Base-by-base conservation (phyloP, 768 basidiomycete species). In the Mycena capillaripes region DNA sequence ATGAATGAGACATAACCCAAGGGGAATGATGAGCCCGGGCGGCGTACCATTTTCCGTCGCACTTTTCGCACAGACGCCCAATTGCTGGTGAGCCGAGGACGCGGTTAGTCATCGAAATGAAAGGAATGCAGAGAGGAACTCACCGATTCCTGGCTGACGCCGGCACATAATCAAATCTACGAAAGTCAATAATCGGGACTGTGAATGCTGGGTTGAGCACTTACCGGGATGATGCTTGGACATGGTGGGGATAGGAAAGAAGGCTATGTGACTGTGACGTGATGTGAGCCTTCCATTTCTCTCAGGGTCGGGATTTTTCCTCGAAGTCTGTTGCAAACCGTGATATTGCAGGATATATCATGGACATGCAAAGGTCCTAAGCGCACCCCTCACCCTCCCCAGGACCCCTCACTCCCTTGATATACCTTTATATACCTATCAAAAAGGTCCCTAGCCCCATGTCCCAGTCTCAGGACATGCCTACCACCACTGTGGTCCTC, bases 141-240 rank as follows among this genome's bases (percentile, higher is more conserved):
- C 76, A 95, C 97, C 97, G 67, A 99, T 99, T 74, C 98, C 98
- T 76, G 98, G 94, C 83, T 99, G 97, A 69, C 96, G 93, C 82
- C 97, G 89, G 84, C 97, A 99, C 96, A 98, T 97, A 76, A 99
- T 97, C 55, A 99, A 83, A 91, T 99, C 97, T 97, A 62, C 0
- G 52, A n/a, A 72, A 11, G 44, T 75, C 60, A 75, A 30, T 58
- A 36, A 36, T 17, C 14, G 12, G 65, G 19, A 23, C 29, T 9
- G 10, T 23, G 48, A 10, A 36, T 9, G 21, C 7, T 9, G 23
- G 10, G 23, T 58, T 17, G 16, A 25, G 25, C 27, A 59, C 82
- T 53, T 69, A 93, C 93, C 94, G 71, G 95, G 95, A 83, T 96
- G 95, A 81, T 97, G 96, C 79, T 96, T 96, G 23, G 95, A 97